Base-by-base conservation (phyloP, 306 rosid genomes). In the Trifolium fragiferum region DNA sequence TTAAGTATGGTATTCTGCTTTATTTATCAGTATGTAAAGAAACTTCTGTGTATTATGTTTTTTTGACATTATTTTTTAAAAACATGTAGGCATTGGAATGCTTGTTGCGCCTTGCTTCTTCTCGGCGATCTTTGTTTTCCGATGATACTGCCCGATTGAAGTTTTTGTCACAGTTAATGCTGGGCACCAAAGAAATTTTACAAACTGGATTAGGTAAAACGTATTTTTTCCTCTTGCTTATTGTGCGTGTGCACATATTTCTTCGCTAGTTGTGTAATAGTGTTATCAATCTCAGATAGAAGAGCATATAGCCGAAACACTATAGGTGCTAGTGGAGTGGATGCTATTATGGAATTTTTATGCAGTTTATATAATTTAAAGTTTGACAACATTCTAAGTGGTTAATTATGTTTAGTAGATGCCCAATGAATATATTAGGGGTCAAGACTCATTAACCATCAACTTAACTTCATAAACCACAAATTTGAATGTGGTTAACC, bases 31-130 rank as follows among this genome's bases (percentile, higher is more conserved):
- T 16, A 4, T 68, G 46, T 32, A 43, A 41, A 32, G 68, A 8
- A 58, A 40, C 65, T 73, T 53, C 14, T 16, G 35, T 16, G 18
- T 43, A 44, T 74, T 35, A 23, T 50, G 41, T 16, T 23, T 33
- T 53, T 70, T 51, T 76, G 19, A 37, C 51, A 54, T 61, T 60
- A 19, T 40, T 37, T 35, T 63, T 65, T 64, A 2, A 57, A 21
- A 57, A 57, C 8, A 21, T 55, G 44, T 60, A 84, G 88, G 88
- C 85, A 73, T 65, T 84, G 76, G 88, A 84, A 66, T 81, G 88
- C 83, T 78, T 84, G 81, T 41, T 84, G 59, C 88, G 83, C 60
- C 75, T 84, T 44, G 85, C 88, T 33, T 84, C 88, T 70, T 44
- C 81, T 6, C 78, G 88, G 64, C 76, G 88, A 65, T 84, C 88